phyloP scores from a whole-genome alignment of 1,139 yeast genomes.

The Candida labiduridarum region DNA sequence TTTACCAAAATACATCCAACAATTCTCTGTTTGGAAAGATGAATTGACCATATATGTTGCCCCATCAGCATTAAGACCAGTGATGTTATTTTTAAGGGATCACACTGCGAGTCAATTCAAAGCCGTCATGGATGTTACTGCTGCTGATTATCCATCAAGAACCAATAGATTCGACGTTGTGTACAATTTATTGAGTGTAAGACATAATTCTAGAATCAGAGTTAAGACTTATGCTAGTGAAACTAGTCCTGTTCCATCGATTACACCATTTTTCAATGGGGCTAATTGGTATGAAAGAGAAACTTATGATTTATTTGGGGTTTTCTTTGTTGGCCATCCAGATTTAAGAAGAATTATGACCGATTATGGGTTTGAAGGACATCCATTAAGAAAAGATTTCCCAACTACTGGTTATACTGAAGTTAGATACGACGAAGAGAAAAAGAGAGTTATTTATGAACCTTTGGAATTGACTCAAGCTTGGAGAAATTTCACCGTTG shows the following conservation, averaged over 20 bases:
- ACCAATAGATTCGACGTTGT: conserved; percentile 86
- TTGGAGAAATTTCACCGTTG: conserved; percentile 87
- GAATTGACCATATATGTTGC: conserved; percentile 78
- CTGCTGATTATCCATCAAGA: conserved; percentile 85
- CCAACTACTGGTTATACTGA: conserved; percentile 92
- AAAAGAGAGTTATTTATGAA: conserved; percentile 86
- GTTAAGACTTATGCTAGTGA: conserved; percentile 90
- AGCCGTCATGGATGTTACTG: conserved; percentile 79
- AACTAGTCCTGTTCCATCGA: conserved; percentile 78
- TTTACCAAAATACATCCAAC: conserved; percentile 81
- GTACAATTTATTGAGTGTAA: conserved; percentile 76
- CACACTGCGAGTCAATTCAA: conserved; percentile 85
- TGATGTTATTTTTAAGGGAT: conserved; percentile 67
- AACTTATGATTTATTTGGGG: conserved; percentile 83
- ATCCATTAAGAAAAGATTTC: conserved; percentile 90
- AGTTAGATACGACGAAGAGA: conserved; percentile 87
- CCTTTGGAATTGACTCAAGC: conserved; percentile 91
- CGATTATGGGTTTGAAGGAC: conserved; percentile 92
- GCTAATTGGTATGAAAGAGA: conserved; percentile 93
- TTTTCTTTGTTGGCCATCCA: conserved; percentile 87
- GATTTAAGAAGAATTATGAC: conserved; percentile 90
- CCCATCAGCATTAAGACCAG: conserved; percentile 74
- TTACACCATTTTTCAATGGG: conserved; percentile 71
- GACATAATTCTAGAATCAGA: conserved; percentile 85
- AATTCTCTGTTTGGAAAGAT: conserved; percentile 89